Evolutionary conservation across 2,329 filamentous ascomycete genomes (phyloP).

Genomic region (Colletotrichum lupini): DNA sequence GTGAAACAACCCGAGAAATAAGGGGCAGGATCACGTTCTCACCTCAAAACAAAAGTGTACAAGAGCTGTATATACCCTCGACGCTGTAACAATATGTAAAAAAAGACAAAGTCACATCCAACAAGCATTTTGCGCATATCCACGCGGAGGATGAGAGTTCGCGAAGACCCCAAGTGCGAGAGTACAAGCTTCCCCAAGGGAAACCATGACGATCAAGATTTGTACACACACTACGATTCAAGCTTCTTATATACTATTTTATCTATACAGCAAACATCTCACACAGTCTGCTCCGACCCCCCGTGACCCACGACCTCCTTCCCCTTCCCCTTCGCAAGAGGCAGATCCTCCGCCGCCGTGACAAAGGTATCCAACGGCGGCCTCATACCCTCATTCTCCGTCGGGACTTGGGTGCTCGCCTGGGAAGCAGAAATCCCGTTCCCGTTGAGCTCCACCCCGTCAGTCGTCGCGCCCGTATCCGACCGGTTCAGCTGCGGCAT

Average conservation of each 20-base stretch:
- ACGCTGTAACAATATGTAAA: constrained; percentile 36
- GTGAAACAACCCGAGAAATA: too few species aligned
- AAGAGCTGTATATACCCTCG: constrained; percentile 33
- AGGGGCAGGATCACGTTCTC: neutral
- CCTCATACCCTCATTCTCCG: constrained; percentile 38
- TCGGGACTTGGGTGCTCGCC: neutral
- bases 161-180: neutral
- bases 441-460: neutral
- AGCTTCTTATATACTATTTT: constrained; percentile 6
- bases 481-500: constrained; percentile 18
- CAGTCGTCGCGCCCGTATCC: neutral
- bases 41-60: neutral
- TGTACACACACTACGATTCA: neutral
- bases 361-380: constrained; percentile 65
- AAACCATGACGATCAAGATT: neutral
- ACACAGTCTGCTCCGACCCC: neutral
- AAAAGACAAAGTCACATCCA: neutral
- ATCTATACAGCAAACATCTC: neutral
- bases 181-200: neutral
- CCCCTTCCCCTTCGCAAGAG: constrained; percentile 38
- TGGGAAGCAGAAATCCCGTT: constrained; percentile 3
- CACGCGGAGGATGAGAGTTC: too few species aligned
- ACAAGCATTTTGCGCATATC: neutral
- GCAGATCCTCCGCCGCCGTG: constrained; percentile 61
- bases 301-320: constrained; percentile 13